Base-by-base conservation (phyloP, 2,329 filamentous ascomycete genomes). In the Cordyceps farinosa region DNA sequence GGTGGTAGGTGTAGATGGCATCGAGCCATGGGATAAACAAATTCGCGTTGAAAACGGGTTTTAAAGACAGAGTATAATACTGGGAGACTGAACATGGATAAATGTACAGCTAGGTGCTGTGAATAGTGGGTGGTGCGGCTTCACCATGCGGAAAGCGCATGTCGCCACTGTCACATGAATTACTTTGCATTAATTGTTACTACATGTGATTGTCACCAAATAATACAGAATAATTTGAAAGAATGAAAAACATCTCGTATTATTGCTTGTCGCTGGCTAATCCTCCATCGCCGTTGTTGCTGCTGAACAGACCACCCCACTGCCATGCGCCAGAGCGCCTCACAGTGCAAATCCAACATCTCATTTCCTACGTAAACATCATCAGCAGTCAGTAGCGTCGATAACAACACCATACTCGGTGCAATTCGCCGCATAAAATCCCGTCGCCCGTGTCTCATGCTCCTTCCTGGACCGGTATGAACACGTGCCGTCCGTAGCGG, bases 401-500 rank as follows among this genome's bases (percentile, higher is more conserved):
- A 22, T 40, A 40, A 15, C 36, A 27, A n/a, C 44, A 17, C 8
- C 30, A 48, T 38, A 40, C 22, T 34, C 34, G 36, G 3, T 40
- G 11, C 4, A 7, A 30, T 11, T 22, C 13, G 15, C 38, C 44
- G n/a, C 30, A 48, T 36, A 29, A 42, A 3, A 48, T 38, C 32
- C 32, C 42, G 22, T 10, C 32, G 48, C 29, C 44, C 4, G 8
- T 6, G 3, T 30, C n/a, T 17, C 47, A 50, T 51, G 58, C 59
- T 54, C 59, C 59, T 61, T 61, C 59, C 59, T 6, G 32, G 3
- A 38, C 50, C n/a, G 10, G 5, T 32, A 15, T 30, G 5, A 27
- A 52, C 32, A 48, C 59, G 59, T 61, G 59, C 50, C 42, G 42
- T 50, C 56, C 34, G 56, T 54, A 53, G 30, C 30, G 8, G 50